Evolutionary conservation across 2,329 filamentous ascomycete genomes (phyloP), one percentile per base, ranked within the genome.

Genomic region (Cytospora leucostoma): DNA sequence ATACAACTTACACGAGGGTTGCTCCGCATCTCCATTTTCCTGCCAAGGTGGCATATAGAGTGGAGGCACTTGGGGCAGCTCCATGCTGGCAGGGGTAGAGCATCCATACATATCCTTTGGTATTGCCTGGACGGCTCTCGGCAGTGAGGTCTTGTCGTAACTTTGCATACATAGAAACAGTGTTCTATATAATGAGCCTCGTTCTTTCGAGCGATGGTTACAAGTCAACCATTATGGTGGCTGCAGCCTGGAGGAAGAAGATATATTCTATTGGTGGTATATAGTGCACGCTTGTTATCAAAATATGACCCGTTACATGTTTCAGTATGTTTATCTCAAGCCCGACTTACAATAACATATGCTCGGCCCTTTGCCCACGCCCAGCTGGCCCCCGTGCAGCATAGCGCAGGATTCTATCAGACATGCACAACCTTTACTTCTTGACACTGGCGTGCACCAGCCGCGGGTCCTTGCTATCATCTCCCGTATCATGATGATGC

Each of bases 251-350:
- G 27, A 27, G 27, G 2, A 27, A 27, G 27, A 27, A 27, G 27
- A 27, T 27, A 27, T 27, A 27, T 27, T 59, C 59, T 61, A 61
- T 61, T 50, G 32, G 33, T 51, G 59, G 56, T 59, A 59, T 59
- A 11, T 35, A 21, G 40, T 13, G 47, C 56, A 38, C 47, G 47
- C 47, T 27, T 52, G 13, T 40, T 59, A 49, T 49, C 51, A 19
- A n/a, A 38, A 52, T 17, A 33, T 51, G 47, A 59, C 44, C 19
- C 38, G 12, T 12, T 40, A 32, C 7, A 17, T 35, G 13, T 17
- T 35, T 33, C 2, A 12, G 38, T 17, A 35, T 34, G 49, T 27
- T 27, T 27, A 27, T 27, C 27, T 27, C 27, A 27, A 27, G 27
- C 27, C 27, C 27, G 4, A 27, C 27, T 27, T 27, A 27, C 27